Conservation (phyloP, 768 basidiomycete species). For the Termitomyces sp. region DNA sequence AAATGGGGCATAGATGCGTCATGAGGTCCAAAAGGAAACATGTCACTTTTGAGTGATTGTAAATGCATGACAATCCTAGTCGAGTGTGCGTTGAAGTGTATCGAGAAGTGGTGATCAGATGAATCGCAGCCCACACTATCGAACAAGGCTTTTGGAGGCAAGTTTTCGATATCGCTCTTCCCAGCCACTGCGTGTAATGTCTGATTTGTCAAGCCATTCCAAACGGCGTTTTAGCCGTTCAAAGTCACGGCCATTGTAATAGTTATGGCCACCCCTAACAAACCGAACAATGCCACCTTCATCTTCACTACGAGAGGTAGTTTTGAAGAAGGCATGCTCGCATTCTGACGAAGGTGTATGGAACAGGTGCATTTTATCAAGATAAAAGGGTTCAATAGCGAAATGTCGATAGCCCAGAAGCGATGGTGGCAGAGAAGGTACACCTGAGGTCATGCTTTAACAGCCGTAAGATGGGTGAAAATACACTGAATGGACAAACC, state of each 20-base stretch:
- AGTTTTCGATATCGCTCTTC: slow-evolving; percentile 37
- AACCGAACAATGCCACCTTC: slow-evolving; percentile 26
- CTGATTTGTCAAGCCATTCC: slow-evolving; percentile 39
- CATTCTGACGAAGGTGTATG: slow-evolving; percentile 42
- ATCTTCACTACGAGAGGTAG: slow-evolving; percentile 20
- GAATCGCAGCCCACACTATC: neutral
- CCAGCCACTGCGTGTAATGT: slow-evolving; percentile 37
- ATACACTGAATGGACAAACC: no score
- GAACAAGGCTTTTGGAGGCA: neutral
- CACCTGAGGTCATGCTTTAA: slow-evolving; percentile 35
- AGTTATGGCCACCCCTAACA: slow-evolving; percentile 62
- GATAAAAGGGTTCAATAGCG: slow-evolving; percentile 37
- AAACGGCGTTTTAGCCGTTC: slow-evolving; percentile 44
- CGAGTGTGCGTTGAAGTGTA: neutral
- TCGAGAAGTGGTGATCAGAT: neutral
- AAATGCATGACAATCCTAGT: neutral
- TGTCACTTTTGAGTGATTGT: neutral
- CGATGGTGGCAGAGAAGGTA: slow-evolving; percentile 54
- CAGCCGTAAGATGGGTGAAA: neutral
- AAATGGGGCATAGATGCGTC: neutral
- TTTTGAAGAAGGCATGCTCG: slow-evolving; percentile 46
- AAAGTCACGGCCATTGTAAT: slow-evolving; percentile 56
- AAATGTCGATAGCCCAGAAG: slow-evolving; percentile 54
- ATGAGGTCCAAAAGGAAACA: neutral
- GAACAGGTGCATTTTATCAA: slow-evolving; percentile 46